Evolutionary conservation across 768 basidiomycete species (phyloP).

Genomic region (Suillus plorans): DNA sequence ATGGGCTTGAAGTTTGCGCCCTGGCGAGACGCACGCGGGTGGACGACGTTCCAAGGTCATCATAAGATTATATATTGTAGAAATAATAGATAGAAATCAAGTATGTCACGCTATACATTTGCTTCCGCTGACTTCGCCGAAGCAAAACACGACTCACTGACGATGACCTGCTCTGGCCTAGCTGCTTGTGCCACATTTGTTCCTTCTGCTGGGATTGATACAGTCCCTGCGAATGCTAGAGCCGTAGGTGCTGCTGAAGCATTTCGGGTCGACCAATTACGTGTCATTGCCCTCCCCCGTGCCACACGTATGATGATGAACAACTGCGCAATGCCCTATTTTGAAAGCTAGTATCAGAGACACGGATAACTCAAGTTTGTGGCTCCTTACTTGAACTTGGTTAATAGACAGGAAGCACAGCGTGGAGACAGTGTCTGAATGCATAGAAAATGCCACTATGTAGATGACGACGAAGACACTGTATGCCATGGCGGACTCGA

Average conservation of each 20-base stretch:
- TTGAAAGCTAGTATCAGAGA: neutral
- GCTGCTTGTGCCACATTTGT: neutral
- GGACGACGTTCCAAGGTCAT: too few relatives aligned
- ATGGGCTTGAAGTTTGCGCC: too few relatives aligned
- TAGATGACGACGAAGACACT: neutral
- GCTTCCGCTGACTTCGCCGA: neutral
- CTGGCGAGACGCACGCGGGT: too few relatives aligned
- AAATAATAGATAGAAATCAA: too few relatives aligned
- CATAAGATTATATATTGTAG: too few relatives aligned
- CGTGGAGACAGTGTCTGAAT: neutral
- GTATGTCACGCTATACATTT: neutral
- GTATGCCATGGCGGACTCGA: neutral
- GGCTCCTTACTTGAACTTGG: neutral
- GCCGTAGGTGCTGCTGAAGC: neutral
- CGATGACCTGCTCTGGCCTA: neutral
- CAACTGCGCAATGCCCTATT: neutral
- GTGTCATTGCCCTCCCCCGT: neutral
- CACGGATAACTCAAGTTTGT: neutral
- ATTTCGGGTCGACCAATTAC: neutral
- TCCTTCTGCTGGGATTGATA: neutral
- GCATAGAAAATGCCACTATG: neutral
- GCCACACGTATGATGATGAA: slow-evolving; percentile 3
- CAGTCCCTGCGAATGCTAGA: neutral
- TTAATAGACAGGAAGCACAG: neutral
- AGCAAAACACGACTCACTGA: neutral